Percentiles rank a stretch among this genome's conserved stretches.
phyloP scores from a whole-genome alignment of 164 flowering plant genomes.

The Umbellularia californica region DNA sequence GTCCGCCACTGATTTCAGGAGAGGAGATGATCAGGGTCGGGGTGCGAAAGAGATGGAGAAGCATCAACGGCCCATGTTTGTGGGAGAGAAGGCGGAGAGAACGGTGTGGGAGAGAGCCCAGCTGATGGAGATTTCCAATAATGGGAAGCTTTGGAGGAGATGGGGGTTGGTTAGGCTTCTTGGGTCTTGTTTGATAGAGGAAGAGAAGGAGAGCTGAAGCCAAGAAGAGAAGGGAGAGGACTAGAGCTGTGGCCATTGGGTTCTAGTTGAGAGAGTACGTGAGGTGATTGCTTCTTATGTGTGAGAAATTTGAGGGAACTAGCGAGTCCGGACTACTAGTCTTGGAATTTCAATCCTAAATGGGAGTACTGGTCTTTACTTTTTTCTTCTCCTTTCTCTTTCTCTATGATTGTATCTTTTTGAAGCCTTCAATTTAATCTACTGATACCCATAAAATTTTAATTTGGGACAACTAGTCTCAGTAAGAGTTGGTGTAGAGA shows the following conservation, averaged over 20 bases:
- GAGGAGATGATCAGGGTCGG: conserved; percentile 1
- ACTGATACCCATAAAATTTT: too few relatives aligned
- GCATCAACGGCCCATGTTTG: conserved; percentile 3
- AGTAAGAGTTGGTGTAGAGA: too few relatives aligned
- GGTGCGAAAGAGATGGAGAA: neutral
- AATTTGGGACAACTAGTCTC: too few relatives aligned
- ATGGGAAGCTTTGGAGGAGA: conserved; percentile 6
- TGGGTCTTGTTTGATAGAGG: neutral
- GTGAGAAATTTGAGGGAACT: too few relatives aligned
- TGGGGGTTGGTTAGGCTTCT: neutral
- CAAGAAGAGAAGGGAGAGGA: neutral
- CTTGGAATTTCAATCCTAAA: too few relatives aligned
- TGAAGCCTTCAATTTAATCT: too few relatives aligned
- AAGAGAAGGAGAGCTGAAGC: neutral
- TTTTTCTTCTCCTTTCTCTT: too few relatives aligned
- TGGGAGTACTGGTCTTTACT: too few relatives aligned
- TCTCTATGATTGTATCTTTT: too few relatives aligned
- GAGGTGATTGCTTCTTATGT: too few relatives aligned
- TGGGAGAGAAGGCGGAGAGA: neutral
- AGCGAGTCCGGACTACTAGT: too few relatives aligned
- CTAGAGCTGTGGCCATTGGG: neutral
- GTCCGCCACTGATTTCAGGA: too few relatives aligned
- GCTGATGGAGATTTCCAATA: conserved; percentile 2
- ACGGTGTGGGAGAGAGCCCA: neutral
- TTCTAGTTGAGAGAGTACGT: neutral